These are phyloP conservation scores for Infundibulicybe gibba DNA, from an alignment of 768 basidiomycete species.

Conservation along the genomic window DNA sequence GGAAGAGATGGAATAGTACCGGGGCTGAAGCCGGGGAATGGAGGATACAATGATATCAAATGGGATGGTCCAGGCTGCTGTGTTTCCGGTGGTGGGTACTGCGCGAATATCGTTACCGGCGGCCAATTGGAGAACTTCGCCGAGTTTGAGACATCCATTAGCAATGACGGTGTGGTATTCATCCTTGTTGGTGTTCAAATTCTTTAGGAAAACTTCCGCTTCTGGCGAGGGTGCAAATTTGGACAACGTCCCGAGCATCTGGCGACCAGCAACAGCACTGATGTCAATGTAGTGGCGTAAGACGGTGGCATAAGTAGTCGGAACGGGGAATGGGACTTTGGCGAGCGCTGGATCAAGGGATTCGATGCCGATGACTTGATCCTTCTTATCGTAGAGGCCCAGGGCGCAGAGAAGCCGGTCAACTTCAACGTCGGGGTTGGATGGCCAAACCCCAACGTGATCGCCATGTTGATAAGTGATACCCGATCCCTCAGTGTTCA, in stretches of 20 bases:
- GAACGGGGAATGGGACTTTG: constrained; percentile 98
- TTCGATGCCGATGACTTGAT: constrained; percentile 86
- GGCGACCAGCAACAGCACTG: constrained; percentile 90
- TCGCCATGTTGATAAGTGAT: constrained; percentile 99
- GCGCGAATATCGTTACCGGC: constrained; percentile 70
- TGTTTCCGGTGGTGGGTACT: constrained; percentile 64
- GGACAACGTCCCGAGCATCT: constrained; percentile 82
- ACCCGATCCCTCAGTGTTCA: constrained; percentile 91
- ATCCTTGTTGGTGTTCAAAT: constrained; percentile 84
- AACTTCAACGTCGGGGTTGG: constrained; percentile 90
- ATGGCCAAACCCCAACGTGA: constrained; percentile 96
- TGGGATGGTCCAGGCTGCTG: constrained; percentile 86
- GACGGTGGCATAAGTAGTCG: constrained; percentile 90
- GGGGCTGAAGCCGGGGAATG: constrained; percentile 90
- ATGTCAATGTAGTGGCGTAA: constrained; percentile 98
- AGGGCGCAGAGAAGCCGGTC: constrained; percentile 84
- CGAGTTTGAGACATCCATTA: constrained; percentile 85
- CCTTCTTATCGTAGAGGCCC: constrained; percentile 77
- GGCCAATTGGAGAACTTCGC: constrained; percentile 89
- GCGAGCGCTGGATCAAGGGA: constrained; percentile 97
- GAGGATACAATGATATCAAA: constrained; percentile 96
- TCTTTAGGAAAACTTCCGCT: constrained; percentile 70
- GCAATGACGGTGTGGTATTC: constrained; percentile 75
- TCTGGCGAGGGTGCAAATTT: constrained; percentile 84
- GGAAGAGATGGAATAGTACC: constrained; percentile 98